phyloP scores from a whole-genome alignment of 306 rosid genomes.

The Cyclanthera cordifolia region DNA sequence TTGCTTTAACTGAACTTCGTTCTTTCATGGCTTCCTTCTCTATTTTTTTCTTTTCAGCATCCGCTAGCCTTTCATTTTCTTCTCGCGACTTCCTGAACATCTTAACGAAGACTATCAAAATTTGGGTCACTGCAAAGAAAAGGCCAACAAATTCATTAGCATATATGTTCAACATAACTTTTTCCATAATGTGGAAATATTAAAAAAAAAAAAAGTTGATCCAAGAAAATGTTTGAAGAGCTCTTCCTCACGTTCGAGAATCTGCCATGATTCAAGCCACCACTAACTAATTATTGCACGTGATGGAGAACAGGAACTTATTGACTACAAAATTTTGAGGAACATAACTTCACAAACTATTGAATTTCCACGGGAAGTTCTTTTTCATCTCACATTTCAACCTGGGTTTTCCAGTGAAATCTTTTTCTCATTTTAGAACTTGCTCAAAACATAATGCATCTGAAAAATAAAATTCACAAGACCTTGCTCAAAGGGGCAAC shows the following conservation, averaged over 20 bases:
- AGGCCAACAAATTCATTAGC: neutral
- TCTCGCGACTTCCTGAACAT: constrained; percentile 86
- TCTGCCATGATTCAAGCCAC: neutral
- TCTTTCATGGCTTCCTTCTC: constrained; percentile 96
- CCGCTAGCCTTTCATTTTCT: constrained; percentile 80
- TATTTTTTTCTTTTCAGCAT: constrained; percentile 69
- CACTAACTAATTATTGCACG: neutral
- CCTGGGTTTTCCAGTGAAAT: neutral
- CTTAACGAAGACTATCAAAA: constrained; percentile 65
- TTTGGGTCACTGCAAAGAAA: constrained; percentile 74
- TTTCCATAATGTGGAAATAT: neutral
- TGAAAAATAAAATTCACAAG: constrained; percentile 8
- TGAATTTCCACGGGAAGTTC: neutral
- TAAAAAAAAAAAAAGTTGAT: neutral
- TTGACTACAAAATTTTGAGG: neutral
- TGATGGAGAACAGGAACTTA: neutral
- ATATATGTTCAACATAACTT: neutral
- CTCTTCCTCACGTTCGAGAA: neutral
- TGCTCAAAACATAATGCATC: constrained; percentile 10
- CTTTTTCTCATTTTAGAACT: neutral
- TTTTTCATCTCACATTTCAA: neutral
- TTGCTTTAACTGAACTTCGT: constrained; percentile 27
- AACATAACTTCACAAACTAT: neutral
- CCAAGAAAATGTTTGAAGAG: neutral
- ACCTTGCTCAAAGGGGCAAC: constrained; percentile 99